phyloP scores from a whole-genome alignment of 768 basidiomycete species.

The Strobilomyces echinocephalus region DNA sequence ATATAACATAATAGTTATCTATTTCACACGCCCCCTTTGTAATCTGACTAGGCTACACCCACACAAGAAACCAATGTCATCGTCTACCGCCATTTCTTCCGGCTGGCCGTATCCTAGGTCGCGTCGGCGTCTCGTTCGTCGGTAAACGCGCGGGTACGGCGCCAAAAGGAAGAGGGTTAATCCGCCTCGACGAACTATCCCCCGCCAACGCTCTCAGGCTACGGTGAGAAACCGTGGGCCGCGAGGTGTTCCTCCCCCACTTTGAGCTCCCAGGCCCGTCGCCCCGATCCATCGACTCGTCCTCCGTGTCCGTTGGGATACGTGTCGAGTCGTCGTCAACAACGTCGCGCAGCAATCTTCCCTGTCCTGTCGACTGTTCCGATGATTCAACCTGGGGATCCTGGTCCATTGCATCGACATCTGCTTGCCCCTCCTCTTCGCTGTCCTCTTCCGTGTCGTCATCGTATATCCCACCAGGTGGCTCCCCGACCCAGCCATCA shows the following conservation, averaged over 20 bases:
- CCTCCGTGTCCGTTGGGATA: conserved; percentile 27
- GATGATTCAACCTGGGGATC: conserved; percentile 39
- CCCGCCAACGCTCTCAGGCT: conserved; percentile 15
- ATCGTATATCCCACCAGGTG: conserved; percentile 70
- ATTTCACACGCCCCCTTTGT: conserved; percentile 24
- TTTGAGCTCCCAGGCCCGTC: conserved; percentile 27
- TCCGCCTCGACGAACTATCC: conserved; percentile 25
- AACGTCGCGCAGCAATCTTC: conserved; percentile 24
- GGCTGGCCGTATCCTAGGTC: conserved; percentile 48
- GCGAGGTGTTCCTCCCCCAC: conserved; percentile 25
- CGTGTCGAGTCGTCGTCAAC: conserved; percentile 24
- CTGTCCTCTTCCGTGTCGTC: conserved; percentile 48
- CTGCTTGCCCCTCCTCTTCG: conserved; percentile 50
- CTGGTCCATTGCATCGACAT: conserved; percentile 73
- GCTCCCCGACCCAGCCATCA: conserved; percentile 81
- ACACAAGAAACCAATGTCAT: conserved; percentile 19
- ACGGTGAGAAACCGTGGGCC: conserved; percentile 13
- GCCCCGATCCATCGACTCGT: conserved; percentile 30
- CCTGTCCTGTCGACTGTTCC: conserved; percentile 28
- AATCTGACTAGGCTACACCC: conserved; percentile 3
- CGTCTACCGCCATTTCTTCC: conserved; percentile 41
- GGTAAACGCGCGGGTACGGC: conserved; percentile 35
- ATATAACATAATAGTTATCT: conserved; percentile 18
- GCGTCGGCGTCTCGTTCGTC: conserved; percentile 56
- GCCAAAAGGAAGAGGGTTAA: conserved; percentile 23